Conservation (phyloP, 2,329 filamentous ascomycete species). For the Hymenotorrendiella dingleyae region DNA sequence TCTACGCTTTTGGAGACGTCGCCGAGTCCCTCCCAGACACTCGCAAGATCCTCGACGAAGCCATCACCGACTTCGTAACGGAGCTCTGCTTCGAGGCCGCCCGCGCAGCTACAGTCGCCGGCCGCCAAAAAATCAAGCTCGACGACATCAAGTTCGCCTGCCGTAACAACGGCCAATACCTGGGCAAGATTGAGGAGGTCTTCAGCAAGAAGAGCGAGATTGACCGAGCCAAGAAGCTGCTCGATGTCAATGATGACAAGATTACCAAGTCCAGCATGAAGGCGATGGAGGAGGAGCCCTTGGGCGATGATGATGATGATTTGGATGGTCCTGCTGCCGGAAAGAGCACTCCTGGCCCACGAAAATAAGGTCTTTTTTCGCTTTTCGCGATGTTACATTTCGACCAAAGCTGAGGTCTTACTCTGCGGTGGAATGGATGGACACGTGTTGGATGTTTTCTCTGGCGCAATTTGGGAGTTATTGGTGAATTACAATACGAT, state of each 20-base stretch:
- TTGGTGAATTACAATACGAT: too few species aligned
- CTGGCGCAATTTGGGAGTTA: too few species aligned
- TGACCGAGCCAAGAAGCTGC: conserved; percentile 72
- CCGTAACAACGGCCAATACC: conserved; percentile 74
- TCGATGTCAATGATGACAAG: conserved; percentile 62
- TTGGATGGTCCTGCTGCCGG: conserved; percentile 24
- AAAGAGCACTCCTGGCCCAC: conserved; percentile 11
- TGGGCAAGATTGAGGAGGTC: conserved; percentile 85
- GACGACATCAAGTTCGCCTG: conserved; percentile 97
- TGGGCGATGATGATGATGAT: conserved; percentile 48
- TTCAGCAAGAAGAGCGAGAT: conserved; percentile 83
- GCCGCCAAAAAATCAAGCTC: conserved; percentile 94
- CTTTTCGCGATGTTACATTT: too few species aligned
- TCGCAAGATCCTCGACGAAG: conserved; percentile 83
- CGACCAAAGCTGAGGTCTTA: too few species aligned
- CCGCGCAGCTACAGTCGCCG: conserved; percentile 75
- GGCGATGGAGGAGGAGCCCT: conserved; percentile 41
- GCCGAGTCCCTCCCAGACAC: conserved; percentile 75
- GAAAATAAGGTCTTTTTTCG: too few species aligned
- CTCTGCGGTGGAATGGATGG: too few species aligned
- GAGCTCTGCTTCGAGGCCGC: conserved; percentile 88
- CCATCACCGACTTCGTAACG: conserved; percentile 94
- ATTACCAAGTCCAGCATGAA: conserved; percentile 47
- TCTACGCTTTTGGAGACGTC: conserved; percentile 77
- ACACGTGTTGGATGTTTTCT: too few species aligned